Evolutionary conservation across 768 basidiomycete genomes (phyloP).

Genomic region (Trametes maxima): DNA sequence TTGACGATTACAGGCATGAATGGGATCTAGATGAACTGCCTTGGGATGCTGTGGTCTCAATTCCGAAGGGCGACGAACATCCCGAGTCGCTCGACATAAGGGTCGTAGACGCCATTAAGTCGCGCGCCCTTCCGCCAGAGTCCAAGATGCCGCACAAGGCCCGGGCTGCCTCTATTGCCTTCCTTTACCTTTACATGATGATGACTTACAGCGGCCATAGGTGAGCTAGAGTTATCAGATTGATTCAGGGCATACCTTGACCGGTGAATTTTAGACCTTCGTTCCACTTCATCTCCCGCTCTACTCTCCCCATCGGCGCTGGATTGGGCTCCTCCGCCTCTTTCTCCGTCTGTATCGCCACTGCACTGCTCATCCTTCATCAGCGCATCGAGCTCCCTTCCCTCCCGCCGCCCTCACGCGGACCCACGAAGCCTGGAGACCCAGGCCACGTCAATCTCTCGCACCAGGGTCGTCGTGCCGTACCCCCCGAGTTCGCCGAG

Average conservation of each 20-base stretch:
- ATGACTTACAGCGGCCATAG: constrained; percentile 57
- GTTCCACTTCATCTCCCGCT: constrained; percentile 80
- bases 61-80: constrained; percentile 53
- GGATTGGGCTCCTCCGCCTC: constrained; percentile 98
- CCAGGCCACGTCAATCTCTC: constrained; percentile 62
- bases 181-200: constrained; percentile 92
- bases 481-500: constrained; percentile 67
- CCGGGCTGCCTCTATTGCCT: constrained; percentile 62
- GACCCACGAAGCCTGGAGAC: constrained; percentile 31
- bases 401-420: constrained; percentile 48
- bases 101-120: constrained; percentile 71
- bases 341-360: constrained; percentile 86
- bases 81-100: constrained; percentile 70
- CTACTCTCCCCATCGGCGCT: constrained; percentile 91
- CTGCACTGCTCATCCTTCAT: constrained; percentile 77
- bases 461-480: constrained; percentile 64
- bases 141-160: constrained; percentile 39
- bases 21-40: constrained; percentile 82
- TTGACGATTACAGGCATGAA: constrained; percentile 73
- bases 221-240: constrained; percentile 43
- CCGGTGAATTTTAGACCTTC: constrained; percentile 54
- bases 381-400: constrained; percentile 63
- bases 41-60: constrained; percentile 70
- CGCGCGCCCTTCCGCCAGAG: constrained; percentile 40
- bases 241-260: constrained; percentile 1